A percentile compares a stretch with the other conserved stretches of the same genome.
phyloP scores from a whole-genome alignment of 257 asterid genomes.

The Cordia subcordata region DNA sequence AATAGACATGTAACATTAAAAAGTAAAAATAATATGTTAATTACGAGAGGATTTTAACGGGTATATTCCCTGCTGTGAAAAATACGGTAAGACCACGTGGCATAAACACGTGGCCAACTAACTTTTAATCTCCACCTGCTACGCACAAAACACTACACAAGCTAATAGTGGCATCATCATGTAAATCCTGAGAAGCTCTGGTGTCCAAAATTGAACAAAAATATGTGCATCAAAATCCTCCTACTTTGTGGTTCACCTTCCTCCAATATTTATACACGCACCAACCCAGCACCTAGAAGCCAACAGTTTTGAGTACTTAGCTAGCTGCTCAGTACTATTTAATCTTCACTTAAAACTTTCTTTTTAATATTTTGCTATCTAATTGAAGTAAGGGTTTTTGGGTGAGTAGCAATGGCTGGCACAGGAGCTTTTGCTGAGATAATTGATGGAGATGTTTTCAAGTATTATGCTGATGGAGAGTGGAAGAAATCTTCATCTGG shows the following conservation, averaged over 20 bases:
- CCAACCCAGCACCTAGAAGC: constrained; percentile 6
- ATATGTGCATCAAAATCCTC: constrained; percentile 19
- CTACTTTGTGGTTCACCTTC: constrained; percentile 31
- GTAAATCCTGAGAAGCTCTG: not conserved
- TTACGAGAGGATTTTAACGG: too few relatives aligned
- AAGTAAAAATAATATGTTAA: too few relatives aligned
- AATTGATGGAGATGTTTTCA: constrained; percentile 69
- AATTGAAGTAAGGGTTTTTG: constrained; percentile 12
- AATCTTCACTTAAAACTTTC: constrained; percentile 14
- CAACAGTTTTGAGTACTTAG: constrained; percentile 8
- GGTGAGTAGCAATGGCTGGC: constrained; percentile 59
- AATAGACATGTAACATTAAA: too few relatives aligned
- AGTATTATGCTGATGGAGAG: constrained; percentile 77
- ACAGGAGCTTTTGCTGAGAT: constrained; percentile 71
- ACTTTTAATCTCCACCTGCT: constrained; percentile 24
- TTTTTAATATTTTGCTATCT: constrained; percentile 3
- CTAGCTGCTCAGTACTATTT: not conserved
- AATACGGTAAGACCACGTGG: too few relatives aligned
- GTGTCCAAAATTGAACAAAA: constrained; percentile 12
- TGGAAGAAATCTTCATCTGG: constrained; percentile 81
- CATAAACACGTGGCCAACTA: constrained; percentile 8
- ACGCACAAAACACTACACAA: not conserved
- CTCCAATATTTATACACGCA: constrained; percentile 23
- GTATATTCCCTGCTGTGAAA: too few relatives aligned
- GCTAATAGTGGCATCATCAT: not conserved